These are phyloP conservation scores for Orobanche coerulescens DNA, from an alignment of 257 asterid genomes.

Conservation along the genomic window DNA sequence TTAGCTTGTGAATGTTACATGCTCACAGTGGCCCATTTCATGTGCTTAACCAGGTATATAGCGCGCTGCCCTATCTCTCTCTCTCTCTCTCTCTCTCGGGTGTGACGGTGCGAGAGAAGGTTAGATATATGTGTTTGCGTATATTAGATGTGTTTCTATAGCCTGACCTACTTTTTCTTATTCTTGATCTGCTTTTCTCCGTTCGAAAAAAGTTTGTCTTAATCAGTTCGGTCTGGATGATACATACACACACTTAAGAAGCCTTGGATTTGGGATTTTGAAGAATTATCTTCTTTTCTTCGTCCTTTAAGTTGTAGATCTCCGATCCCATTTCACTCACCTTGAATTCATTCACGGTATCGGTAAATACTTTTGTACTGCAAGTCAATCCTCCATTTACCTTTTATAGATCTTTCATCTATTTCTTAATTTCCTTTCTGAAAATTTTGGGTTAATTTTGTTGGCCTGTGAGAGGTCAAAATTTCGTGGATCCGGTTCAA, in stretches of 20 bases:
- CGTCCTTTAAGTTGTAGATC: conserved; percentile 24
- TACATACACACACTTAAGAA: conserved; percentile 2
- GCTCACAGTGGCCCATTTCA: no score
- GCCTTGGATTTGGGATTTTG: conserved; percentile 16
- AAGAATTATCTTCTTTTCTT: background rate
- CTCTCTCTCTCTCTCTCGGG: no score
- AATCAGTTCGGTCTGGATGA: conserved; percentile 19
- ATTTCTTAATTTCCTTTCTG: background rate
- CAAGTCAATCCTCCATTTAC: conserved; percentile 28
- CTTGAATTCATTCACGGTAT: conserved; percentile 10
- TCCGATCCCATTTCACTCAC: background rate
- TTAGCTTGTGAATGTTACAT: no score
- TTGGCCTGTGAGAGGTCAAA: background rate
- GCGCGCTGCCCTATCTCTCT: no score
- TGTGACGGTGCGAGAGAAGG: no score
- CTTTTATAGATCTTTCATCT: background rate
- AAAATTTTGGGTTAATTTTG: background rate
- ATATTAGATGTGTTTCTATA: no score
- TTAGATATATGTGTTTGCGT: no score
- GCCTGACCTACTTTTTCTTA: no score
- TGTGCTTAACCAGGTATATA: no score
- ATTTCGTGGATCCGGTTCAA: conserved; percentile 13
- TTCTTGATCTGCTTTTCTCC: conserved; percentile 26
- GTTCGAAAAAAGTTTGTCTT: conserved; percentile 16
- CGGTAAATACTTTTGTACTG: conserved; percentile 11